Base-by-base conservation (phyloP, 1,284 basidiomycete genomes). In the Xanthoconium separans region DNA sequence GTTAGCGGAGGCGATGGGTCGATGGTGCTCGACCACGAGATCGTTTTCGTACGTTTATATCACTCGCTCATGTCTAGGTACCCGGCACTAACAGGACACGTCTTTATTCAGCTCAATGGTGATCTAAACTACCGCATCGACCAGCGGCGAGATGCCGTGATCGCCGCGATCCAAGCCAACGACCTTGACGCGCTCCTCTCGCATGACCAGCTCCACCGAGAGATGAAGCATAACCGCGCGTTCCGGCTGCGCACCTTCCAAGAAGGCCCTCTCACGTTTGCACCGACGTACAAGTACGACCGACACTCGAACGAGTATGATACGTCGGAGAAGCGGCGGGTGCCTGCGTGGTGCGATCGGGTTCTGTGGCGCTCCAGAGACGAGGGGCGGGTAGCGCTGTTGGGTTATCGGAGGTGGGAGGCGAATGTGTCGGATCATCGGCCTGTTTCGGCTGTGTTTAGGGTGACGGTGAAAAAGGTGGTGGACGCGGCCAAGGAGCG, bases 261-360 rank as follows among this genome's bases (percentile, higher is more conserved):
- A 13, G 96, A 99, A 65, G 89, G 94, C 0, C 85, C 84, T 0
- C 83, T 97, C 58, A 82, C 76, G 0, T 97, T 95, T 65, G 68
- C 81, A 18, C 95, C 95, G 15, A 99, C 96, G 18, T 99, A 98
- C 84, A 98, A 98, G 73, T 98, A 97, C 73, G 92, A 98, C 68
- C 83, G 81, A 2, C 76, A 81, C 5, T 86, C 91, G 7, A 70
- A 82, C 65, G 81, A 85, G 56, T 99, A 92, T 66, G 96, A 99
- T 68, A 78, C 87, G 2, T 92, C 89, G 2, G 92, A 93, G 66
- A 98, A 98, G 71, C 81, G 83, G 22, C 84, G 96, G 0, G 81
- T 87, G 9, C 96, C 95, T 1, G 93, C 95, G 0, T 98, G 95
- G 94, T 99, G 96, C 72, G 96, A 99, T 70, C 85, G 96, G 8